These are phyloP conservation scores for Hebeloma cylindrosporum DNA, from an alignment of 768 basidiomycete genomes.

Conservation along the genomic window DNA sequence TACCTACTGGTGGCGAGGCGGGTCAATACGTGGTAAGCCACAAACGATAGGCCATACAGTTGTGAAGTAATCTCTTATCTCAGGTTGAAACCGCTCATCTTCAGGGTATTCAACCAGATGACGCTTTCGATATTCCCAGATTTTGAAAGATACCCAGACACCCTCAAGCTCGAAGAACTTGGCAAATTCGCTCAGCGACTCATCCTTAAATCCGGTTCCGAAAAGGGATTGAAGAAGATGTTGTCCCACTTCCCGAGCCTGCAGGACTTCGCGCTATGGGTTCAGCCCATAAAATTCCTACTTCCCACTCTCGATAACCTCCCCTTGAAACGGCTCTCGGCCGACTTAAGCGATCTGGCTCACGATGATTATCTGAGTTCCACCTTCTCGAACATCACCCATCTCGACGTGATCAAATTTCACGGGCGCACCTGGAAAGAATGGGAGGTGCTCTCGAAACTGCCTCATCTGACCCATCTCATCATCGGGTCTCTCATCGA, in stretches of 20 bases:
- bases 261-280: background rate
- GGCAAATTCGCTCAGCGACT: slow-evolving; percentile 1
- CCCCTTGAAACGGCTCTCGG: background rate
- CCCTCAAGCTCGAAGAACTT: background rate
- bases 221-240: background rate
- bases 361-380: background rate
- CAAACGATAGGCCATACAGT: too few relatives aligned
- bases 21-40: too few relatives aligned
- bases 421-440: background rate
- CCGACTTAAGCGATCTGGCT: background rate
- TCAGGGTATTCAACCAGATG: background rate
- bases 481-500: background rate
- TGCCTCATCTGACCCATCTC: slow-evolving; percentile 5
- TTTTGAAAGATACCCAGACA: background rate
- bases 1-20: too few relatives aligned
- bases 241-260: background rate
- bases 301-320: background rate
- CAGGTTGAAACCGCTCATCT: slow-evolving; percentile 1
- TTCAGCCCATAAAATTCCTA: too few relatives aligned
- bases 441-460: background rate
- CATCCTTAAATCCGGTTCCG: background rate
- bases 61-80: too few relatives aligned
- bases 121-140: background rate
- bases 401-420: background rate
- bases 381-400: slow-evolving; percentile 1